These are phyloP conservation scores for Flaveria brownii DNA, from an alignment of 129 eudicot species.

Conservation along the genomic window DNA sequence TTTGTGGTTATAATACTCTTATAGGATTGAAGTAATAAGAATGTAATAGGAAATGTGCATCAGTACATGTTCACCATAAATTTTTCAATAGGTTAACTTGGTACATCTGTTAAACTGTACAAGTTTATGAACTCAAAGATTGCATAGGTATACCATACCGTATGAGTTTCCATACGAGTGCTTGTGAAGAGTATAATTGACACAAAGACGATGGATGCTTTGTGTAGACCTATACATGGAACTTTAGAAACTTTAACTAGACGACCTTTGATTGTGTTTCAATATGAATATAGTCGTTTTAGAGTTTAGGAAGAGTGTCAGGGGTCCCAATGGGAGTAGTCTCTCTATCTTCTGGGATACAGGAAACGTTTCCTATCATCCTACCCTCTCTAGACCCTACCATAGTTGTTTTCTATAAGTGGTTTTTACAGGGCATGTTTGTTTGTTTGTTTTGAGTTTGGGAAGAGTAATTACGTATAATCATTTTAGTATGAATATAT, in stretches of 20 bases:
- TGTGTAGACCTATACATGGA: not conserved
- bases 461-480: not conserved
- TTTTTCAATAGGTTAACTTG: not conserved
- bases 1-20: constrained; percentile 6
- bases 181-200: not conserved
- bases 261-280: not conserved
- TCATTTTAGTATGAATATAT: not conserved
- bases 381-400: too few species aligned
- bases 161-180: not conserved
- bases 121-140: not conserved
- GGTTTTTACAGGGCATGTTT: too few species aligned
- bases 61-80: not conserved
- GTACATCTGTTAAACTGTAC: not conserved
- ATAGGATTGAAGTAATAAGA: not conserved
- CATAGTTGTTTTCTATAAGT: too few species aligned
- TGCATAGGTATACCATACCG: not conserved
- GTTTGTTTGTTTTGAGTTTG: not conserved
- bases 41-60: not conserved
- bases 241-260: not conserved
- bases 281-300: not conserved
- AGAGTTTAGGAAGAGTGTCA: not conserved
- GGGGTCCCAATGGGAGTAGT: too few species aligned
- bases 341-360: too few species aligned
- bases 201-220: constrained; percentile 7
- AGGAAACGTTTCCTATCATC: too few species aligned